Evolutionary conservation across 371 early-diverging fungal species (phyloP).

Genomic region (Mucor irregularis): DNA sequence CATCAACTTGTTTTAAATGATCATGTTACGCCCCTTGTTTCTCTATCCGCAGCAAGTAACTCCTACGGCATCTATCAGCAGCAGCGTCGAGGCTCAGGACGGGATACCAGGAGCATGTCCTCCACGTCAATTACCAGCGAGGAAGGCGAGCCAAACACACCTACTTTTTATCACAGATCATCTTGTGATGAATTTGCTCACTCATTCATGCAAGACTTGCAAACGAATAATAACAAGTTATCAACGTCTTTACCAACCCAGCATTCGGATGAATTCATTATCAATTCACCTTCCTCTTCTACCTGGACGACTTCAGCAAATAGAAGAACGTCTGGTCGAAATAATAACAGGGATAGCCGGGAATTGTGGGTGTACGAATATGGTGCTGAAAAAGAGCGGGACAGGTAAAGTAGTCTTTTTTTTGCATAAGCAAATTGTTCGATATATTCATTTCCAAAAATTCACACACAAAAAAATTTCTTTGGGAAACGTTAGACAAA

Average conservation of each 20-base stretch:
- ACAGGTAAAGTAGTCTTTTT: slow-evolving; percentile 19
- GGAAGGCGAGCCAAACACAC: slow-evolving; percentile 19
- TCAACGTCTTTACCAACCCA: slow-evolving; percentile 5
- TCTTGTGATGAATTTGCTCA: slow-evolving; percentile 7
- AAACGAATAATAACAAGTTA: slow-evolving; percentile 1
- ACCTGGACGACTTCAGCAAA: background rate
- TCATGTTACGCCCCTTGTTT: slow-evolving; percentile 17
- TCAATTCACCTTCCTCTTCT: background rate
- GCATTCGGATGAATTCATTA: slow-evolving; percentile 8
- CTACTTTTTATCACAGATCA: background rate
- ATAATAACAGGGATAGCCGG: background rate
- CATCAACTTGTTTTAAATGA: slow-evolving; percentile 22
- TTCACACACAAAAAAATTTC: background rate
- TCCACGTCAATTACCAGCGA: slow-evolving; percentile 15
- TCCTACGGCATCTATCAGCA: slow-evolving; percentile 3
- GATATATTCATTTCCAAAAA: background rate
- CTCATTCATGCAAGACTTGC: slow-evolving; percentile 4
- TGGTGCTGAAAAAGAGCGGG: slow-evolving; percentile 28
- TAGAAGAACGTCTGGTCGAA: background rate
- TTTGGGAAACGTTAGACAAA: slow-evolving; percentile 22
- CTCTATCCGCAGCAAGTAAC: slow-evolving; percentile 14
- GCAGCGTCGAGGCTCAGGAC: slow-evolving; percentile 4
- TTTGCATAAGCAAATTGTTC: background rate
- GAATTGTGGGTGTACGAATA: slow-evolving; percentile 27
- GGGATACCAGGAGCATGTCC: slow-evolving; percentile 2